These are phyloP conservation scores for Plantago coronopus DNA, from an alignment of 305 asterid species.

Conservation along the genomic window DNA sequence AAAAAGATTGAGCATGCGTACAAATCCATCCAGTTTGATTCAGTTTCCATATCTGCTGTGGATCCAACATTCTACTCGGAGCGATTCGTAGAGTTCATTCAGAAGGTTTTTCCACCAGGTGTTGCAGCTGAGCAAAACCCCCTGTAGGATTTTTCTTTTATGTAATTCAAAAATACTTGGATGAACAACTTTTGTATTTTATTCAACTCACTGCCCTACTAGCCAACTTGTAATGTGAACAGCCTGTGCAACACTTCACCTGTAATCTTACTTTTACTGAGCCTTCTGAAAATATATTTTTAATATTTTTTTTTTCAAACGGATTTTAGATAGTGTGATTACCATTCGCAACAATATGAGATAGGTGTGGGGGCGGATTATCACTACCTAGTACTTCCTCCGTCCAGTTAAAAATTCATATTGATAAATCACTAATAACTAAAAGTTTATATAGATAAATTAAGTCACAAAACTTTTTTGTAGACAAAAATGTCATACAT, in stretches of 20 bases:
- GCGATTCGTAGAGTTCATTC: constrained; percentile 75
- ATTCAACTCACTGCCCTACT: not conserved
- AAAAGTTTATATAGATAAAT: too few relatives aligned
- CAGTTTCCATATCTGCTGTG: constrained; percentile 81
- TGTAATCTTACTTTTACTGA: too few relatives aligned
- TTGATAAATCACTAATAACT: too few relatives aligned
- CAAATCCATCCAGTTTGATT: constrained; percentile 77
- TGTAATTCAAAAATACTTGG: not conserved
- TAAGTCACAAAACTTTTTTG: too few relatives aligned
- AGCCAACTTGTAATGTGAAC: not conserved
- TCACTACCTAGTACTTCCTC: too few relatives aligned
- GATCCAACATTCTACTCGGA: constrained; percentile 80
- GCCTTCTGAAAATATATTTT: too few relatives aligned
- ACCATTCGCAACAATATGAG: too few relatives aligned
- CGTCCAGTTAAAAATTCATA: too few relatives aligned
- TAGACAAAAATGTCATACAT: too few relatives aligned
- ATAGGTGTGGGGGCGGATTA: too few relatives aligned
- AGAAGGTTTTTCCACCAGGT: constrained; percentile 73
- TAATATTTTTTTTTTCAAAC: too few relatives aligned
- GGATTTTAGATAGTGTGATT: too few relatives aligned
- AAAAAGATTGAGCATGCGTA: constrained; percentile 88
- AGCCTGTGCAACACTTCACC: not conserved
- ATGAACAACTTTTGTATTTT: not conserved
- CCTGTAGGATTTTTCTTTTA: not conserved
- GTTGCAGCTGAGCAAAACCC: constrained; percentile 25